These are phyloP conservation scores for Neofusicoccum cordaticola DNA, from an alignment of 2,329 filamentous ascomycete species.

Conservation along the genomic window DNA sequence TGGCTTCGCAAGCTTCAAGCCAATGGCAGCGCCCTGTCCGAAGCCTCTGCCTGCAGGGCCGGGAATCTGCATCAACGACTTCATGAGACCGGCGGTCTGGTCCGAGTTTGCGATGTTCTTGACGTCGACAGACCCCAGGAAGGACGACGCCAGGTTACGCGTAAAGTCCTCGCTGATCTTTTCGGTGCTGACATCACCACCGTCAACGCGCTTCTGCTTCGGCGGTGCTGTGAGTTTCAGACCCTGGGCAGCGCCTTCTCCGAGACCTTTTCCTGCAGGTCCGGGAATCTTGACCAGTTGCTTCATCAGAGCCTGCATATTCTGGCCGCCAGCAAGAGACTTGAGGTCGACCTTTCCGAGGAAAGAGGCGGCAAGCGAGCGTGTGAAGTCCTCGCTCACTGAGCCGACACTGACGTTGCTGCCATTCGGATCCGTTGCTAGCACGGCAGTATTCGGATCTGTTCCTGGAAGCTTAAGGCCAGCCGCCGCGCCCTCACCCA, in stretches of 20 bases:
- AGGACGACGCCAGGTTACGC: not conserved
- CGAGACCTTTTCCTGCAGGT: not conserved
- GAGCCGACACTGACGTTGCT: not conserved
- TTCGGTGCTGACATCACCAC: not conserved
- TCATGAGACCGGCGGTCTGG: not conserved
- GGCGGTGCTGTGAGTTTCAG: not conserved
- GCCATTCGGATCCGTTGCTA: not conserved
- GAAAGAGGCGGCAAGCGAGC: not conserved
- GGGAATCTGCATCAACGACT: not conserved
- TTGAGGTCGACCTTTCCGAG: not conserved
- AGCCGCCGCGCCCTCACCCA: not conserved
- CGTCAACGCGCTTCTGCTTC: not conserved
- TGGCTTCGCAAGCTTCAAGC: constrained; percentile 6
- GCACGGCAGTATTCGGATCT: not conserved
- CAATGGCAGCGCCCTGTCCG: not conserved
- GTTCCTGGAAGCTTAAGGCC: not conserved
- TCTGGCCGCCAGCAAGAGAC: not conserved
- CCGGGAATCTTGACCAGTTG: constrained; percentile 1
- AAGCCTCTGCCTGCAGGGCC: not conserved
- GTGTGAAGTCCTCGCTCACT: not conserved
- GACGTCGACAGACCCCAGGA: not conserved
- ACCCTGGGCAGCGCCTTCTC: not conserved
- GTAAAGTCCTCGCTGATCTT: not conserved
- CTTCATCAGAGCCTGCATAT: not conserved
- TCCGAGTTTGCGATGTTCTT: not conserved